Conservation (phyloP, 805 yeast species). For the Vanderwaltozyma polyspora region DNA sequence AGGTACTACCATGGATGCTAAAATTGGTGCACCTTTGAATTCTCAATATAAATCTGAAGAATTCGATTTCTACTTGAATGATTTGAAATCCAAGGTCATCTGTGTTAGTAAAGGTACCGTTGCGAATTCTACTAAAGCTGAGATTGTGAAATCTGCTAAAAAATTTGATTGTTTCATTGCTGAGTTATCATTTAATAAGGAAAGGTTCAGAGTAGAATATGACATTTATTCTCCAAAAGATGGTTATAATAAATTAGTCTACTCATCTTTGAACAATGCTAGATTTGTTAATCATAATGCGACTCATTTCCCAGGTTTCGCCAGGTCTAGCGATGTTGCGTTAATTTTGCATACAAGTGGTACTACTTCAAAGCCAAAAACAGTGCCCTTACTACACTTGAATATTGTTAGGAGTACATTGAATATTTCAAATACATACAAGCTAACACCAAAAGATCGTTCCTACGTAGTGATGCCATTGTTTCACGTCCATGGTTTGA, state of each 20-base stretch:
- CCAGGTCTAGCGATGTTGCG: conserved; percentile 44
- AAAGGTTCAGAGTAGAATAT: conserved; percentile 34
- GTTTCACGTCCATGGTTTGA: conserved; percentile 67
- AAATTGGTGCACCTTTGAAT: conserved; percentile 60
- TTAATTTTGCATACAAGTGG: conserved; percentile 64
- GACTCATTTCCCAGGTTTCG: conserved; percentile 31
- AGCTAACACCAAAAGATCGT: conserved; percentile 36
- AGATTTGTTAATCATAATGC: conserved; percentile 22
- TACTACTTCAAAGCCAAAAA: conserved; percentile 67
- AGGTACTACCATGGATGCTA: conserved; percentile 43
- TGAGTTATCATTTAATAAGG: conserved; percentile 38
- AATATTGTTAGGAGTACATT: conserved; percentile 49
- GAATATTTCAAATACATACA: conserved; percentile 51
- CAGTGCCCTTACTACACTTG: conserved; percentile 57
- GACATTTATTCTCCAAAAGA: conserved; percentile 23
- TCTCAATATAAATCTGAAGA: conserved; percentile 50
- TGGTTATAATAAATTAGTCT: conserved; percentile 15
- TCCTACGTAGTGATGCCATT: conserved; percentile 65
- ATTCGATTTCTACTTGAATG: conserved; percentile 54
- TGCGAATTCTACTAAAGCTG: conserved; percentile 18
- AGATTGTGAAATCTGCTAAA: conserved; percentile 41
- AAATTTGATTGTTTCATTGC: conserved; percentile 38
- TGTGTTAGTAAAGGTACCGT: conserved; percentile 46
- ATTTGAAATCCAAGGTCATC: conserved; percentile 45
- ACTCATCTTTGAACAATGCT: conserved; percentile 21